Percentiles rank a stretch among this genome's conserved stretches.
Evolutionary conservation across 2,329 filamentous ascomycete genomes (phyloP).

Genomic region (Cladosporium sp.): DNA sequence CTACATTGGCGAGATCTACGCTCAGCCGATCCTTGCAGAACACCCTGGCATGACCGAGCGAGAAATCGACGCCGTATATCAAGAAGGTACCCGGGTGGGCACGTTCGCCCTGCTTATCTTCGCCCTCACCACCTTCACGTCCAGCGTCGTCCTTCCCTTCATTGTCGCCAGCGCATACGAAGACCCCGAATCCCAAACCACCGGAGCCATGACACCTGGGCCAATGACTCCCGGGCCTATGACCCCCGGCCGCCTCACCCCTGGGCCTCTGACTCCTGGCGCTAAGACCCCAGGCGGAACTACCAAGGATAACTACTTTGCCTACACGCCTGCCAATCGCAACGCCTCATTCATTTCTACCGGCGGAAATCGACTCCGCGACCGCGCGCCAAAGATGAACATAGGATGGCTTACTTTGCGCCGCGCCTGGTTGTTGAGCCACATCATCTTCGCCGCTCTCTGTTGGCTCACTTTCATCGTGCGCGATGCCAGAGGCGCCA

Average conservation of each 20-base stretch:
- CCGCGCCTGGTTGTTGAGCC: slow-evolving; percentile 78
- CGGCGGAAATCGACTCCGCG: slow-evolving; percentile 6
- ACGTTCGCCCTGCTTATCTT: slow-evolving; percentile 87
- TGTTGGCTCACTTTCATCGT: slow-evolving; percentile 85
- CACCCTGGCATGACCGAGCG: slow-evolving; percentile 72
- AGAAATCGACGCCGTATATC: slow-evolving; percentile 76
- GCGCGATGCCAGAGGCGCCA: slow-evolving; percentile 64
- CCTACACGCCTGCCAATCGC: slow-evolving; percentile 15
- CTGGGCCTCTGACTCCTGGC: slow-evolving; percentile 19
- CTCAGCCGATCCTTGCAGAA: slow-evolving; percentile 70
- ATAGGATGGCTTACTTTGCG: slow-evolving; percentile 83
- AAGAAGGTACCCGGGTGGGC: slow-evolving; percentile 77
- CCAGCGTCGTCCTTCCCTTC: slow-evolving; percentile 79
- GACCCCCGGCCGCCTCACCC: slow-evolving; percentile 28
- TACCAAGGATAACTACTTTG: slow-evolving; percentile 22
- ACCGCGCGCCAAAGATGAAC: slow-evolving; percentile 43
- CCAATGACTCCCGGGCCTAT: slow-evolving; percentile 39
- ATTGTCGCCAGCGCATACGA: slow-evolving; percentile 77
- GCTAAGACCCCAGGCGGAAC: slow-evolving; percentile 18
- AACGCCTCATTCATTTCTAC: slow-evolving; percentile 5
- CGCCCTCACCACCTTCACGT: slow-evolving; percentile 73
- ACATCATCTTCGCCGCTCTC: slow-evolving; percentile 74
- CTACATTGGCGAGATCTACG: slow-evolving; percentile 89
- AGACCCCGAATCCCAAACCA: slow-evolving; percentile 30
- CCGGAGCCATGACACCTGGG: slow-evolving; percentile 32